Evolutionary conservation across 2,329 filamentous ascomycete species (phyloP), one percentile per base, ranked within the genome.

Genomic region (Sporothrix pseudoabietina): DNA sequence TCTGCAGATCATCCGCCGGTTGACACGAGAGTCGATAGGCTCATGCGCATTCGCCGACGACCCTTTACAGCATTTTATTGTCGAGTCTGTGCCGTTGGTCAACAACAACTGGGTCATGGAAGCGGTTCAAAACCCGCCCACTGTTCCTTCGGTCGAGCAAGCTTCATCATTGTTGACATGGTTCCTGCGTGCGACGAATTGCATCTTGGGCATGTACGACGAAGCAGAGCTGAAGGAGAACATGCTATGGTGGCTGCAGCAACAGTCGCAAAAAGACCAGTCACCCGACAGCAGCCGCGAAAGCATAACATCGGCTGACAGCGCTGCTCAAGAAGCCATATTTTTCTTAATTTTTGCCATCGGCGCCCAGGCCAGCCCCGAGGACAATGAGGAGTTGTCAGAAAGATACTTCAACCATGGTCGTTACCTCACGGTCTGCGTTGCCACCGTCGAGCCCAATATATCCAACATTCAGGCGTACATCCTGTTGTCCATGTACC

Each of bases 401-500:
- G 72, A 75, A 4, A 72, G 12, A 12, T 77, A 75, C 63, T 78
- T 78, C 52, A 73, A 74, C 22, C 73, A 76, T 30, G 77, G 75
- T 6, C 75, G 76, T n/a, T 75, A 74, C 59, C 74, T 78, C 49
- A 84, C 86, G 0, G 85, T 89, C 72, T 81, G 83, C 16, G 83
- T 83, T 5, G 86, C 87, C 80, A 80, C 88, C 0, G 84, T 85
- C 75, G 84, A 87, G 73, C 87, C 87, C 0, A 87, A 85, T 52
- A 79, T 88, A 12, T 82, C 87, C 66, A 81, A 88, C 77, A 84
- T 87, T 4, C 81, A 85, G 19, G 80, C 82, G 0, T 89, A 88
- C 74, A 78, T 88, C 0, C 80, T 89, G 19, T 86, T 89, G 84
- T 83, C 87, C 0, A 88, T 88, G 75, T 89, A 88, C 75, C 87